Evolutionary conservation across 2,329 filamentous ascomycete genomes (phyloP), one percentile per base, ranked within the genome.

Genomic region (Zymoseptoria crescenta): DNA sequence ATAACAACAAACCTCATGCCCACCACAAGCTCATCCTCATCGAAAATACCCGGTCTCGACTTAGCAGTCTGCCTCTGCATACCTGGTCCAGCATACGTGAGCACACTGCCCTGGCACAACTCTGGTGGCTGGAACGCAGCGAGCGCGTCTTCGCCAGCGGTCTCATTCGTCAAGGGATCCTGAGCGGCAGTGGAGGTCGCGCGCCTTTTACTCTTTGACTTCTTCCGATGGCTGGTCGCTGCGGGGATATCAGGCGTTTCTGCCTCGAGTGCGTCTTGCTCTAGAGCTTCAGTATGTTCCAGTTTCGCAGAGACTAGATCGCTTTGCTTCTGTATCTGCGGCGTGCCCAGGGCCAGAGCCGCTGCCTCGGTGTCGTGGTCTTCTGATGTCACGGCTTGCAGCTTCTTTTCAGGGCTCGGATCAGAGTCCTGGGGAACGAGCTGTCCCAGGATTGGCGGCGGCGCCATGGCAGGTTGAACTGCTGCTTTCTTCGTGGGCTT

Each of bases 1-100:
- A 69, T 55, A 27, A 78, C 69, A 29, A 76, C 69, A 62, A 76
- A 77, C 49, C 76, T 69, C 60, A 77, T 71, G 1, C 74, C 76
- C 21, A 75, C 70, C 9, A 78, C 67, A 35, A 79, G 68, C 27
- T 70, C 69, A 3, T 74, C 70, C 64, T 78, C 76, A 24, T 64
- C 65, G 59, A 78, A 79, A 21, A 69, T 60, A 6, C 75, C 76
- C 24, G 68, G 65, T 56, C 74, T 68, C 60, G 74, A 74, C 51
- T 73, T 70, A 50, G 67, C 68, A 1, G 77, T 66, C 62, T 77
- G 74, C 55, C 76, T 71, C 56, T 76, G 60, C 50, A 71, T 64
- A 24, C 64, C 63, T 9, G 68, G 64, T 2, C 60, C 54, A 16
- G 64, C 65, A 56, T 67, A 72, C 35, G 55, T 64, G 8, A 70